Evolutionary conservation across 2,329 filamentous ascomycete genomes (phyloP).

Genomic region (Kalmusia sp.): DNA sequence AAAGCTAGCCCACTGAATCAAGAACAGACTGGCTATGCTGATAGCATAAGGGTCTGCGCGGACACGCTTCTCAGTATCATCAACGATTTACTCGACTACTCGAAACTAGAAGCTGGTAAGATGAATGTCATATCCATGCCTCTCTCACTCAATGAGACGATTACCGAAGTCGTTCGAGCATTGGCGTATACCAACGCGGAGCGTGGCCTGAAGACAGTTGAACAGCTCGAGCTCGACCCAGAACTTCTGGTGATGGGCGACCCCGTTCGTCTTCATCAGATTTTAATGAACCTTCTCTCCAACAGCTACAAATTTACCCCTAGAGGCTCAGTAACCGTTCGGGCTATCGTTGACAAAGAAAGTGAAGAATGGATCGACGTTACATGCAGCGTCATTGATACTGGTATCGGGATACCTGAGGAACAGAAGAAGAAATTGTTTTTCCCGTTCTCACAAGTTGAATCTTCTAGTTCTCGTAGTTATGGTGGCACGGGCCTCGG

Average conservation of each 20-base stretch:
- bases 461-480: conserved; percentile 86
- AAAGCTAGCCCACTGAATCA: conserved; percentile 63
- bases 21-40: conserved; percentile 68
- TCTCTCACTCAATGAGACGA: conserved; percentile 62
- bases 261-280: conserved; percentile 59
- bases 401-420: conserved; percentile 87
- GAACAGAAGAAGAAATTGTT: conserved; percentile 86
- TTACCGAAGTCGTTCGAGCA: conserved; percentile 69
- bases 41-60: conserved; percentile 70
- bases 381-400: conserved; percentile 87
- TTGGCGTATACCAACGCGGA: conserved; percentile 69
- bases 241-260: conserved; percentile 61
- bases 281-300: conserved; percentile 79
- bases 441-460: conserved; percentile 90
- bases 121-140: conserved; percentile 67
- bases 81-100: conserved; percentile 61
- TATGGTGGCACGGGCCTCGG: conserved; percentile 93
- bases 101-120: conserved; percentile 61
- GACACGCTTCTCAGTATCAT: conserved; percentile 61
- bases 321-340: conserved; percentile 83
- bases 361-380: conserved; percentile 73
- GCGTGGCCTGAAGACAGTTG: conserved; percentile 64
- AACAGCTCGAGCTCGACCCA: conserved; percentile 62
- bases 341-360: conserved; percentile 75
- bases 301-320: conserved; percentile 97